A percentile compares a stretch with the other conserved stretches of the same genome.
phyloP scores from a whole-genome alignment of 768 basidiomycete species.

The Leccinum incarnatum region DNA sequence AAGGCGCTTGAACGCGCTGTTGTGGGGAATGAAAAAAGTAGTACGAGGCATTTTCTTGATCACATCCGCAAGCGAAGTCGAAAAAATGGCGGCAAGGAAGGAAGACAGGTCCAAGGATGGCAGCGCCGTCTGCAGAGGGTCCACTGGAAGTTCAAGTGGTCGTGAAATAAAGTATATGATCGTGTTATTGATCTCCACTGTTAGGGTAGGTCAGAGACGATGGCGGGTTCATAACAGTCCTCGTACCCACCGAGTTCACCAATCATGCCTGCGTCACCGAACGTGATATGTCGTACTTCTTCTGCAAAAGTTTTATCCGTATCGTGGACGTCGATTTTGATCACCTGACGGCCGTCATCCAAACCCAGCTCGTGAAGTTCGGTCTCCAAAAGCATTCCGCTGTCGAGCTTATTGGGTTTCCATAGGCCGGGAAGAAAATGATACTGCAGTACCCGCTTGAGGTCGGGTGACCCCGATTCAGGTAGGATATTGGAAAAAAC shows the following conservation, averaged over 20 bases:
- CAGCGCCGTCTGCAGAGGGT: conserved; percentile 76
- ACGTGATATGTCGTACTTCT: conserved; percentile 58
- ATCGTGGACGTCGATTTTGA: conserved; percentile 61
- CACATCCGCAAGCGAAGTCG: conserved; percentile 74
- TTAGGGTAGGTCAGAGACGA: conserved; percentile 8
- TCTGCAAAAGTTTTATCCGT: conserved; percentile 45
- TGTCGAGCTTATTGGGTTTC: conserved; percentile 62
- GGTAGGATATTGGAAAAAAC: conserved; percentile 57
- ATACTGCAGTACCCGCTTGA: conserved; percentile 76
- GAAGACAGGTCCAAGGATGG: conserved; percentile 83
- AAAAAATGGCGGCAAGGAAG: conserved; percentile 88
- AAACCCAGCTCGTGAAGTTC: conserved; percentile 72
- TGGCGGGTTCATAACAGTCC: background rate
- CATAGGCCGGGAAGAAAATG: conserved; percentile 89
- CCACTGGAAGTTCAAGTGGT: conserved; percentile 77
- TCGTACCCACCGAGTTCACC: conserved; percentile 65
- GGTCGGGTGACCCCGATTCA: conserved; percentile 59
- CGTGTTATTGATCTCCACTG: conserved; percentile 74
- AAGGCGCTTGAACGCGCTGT: conserved; percentile 83
- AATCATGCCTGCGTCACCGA: conserved; percentile 80
- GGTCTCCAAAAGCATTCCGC: conserved; percentile 78
- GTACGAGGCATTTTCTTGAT: conserved; percentile 64
- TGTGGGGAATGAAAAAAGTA: conserved; percentile 85
- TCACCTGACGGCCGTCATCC: conserved; percentile 64
- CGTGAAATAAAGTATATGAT: conserved; percentile 88